Conservation (phyloP, 2,329 filamentous ascomycete genomes). For the Ascochyta pisi region DNA sequence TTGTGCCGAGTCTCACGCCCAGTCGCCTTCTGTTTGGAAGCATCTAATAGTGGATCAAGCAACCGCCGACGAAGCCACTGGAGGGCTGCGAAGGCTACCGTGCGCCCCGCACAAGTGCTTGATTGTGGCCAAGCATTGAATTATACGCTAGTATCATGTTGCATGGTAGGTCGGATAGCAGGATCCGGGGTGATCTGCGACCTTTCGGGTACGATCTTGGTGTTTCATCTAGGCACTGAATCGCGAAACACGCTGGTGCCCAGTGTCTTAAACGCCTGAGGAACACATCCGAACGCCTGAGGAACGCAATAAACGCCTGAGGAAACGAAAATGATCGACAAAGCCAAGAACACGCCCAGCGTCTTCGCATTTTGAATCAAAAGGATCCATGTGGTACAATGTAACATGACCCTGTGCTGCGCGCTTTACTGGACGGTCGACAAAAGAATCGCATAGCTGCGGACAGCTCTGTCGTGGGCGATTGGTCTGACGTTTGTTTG, state of each 20-base stretch:
- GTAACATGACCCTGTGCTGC: neutral
- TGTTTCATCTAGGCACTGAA: conserved; percentile 17
- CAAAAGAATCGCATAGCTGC: neutral
- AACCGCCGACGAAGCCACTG: neutral
- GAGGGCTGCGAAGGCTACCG: neutral
- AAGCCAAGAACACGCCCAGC: neutral
- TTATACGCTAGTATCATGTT: conserved; percentile 11
- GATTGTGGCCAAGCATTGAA: conserved; percentile 12
- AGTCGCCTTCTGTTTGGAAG: conserved; percentile 16
- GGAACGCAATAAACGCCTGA: conserved; percentile 8
- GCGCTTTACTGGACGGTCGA: neutral
- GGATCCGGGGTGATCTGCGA: conserved; percentile 15
- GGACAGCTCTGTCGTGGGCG: neutral
- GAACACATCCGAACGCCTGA: conserved; percentile 8
- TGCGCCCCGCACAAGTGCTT: conserved; percentile 1
- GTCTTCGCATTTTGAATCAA: neutral
- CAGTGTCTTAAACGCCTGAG: conserved; percentile 14
- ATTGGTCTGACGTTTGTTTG: neutral
- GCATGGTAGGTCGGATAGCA: conserved; percentile 6
- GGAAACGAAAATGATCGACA: conserved; percentile 10
- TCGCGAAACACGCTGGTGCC: conserved; percentile 8
- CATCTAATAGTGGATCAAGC: neutral
- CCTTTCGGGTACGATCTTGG: conserved; percentile 15
- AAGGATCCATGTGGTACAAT: neutral
- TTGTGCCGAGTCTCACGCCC: conserved; percentile 17